A percentile compares a stretch with the other conserved stretches of the same genome.
These are phyloP conservation scores for Artemisia argyi DNA, from an alignment of 129 eudicot species.

Conservation along the genomic window DNA sequence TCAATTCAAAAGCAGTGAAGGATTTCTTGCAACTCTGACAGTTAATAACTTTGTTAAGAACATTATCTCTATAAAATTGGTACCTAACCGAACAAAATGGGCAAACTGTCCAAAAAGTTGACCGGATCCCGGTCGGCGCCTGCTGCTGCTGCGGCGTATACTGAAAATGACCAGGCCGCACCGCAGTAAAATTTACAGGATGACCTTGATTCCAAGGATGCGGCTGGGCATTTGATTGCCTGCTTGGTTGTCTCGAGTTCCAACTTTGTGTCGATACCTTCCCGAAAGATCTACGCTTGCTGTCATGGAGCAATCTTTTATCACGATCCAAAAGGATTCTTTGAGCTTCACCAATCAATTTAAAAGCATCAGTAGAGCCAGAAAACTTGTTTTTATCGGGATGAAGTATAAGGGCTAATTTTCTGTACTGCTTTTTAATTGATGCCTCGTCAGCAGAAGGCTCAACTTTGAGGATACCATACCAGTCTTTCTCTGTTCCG, in stretches of 20 bases:
- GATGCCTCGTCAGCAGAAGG: constrained; percentile 49
- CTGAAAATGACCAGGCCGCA: constrained; percentile 19
- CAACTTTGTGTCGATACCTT: constrained; percentile 28
- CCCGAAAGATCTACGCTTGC: constrained; percentile 31
- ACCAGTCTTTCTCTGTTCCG: constrained; percentile 65
- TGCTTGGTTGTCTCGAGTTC: constrained; percentile 34
- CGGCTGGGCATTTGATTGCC: constrained; percentile 23
- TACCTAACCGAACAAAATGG: constrained; percentile 51
- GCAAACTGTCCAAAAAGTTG: constrained; percentile 73
- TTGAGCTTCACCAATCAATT: constrained; percentile 66
- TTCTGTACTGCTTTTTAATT: constrained; percentile 63
- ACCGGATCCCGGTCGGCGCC: constrained; percentile 10
- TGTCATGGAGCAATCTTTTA: constrained; percentile 41
- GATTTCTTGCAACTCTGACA: constrained; percentile 59
- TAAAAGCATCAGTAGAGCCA: constrained; percentile 71
- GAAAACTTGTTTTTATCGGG: constrained; percentile 76
- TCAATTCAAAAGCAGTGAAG: constrained; percentile 53
- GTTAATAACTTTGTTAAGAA: constrained; percentile 30
- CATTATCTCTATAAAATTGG: constrained; percentile 43
- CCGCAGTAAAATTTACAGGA: constrained; percentile 19
- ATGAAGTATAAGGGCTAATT: constrained; percentile 61
- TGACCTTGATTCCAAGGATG: constrained; percentile 33
- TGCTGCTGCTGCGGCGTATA: constrained; percentile 23
- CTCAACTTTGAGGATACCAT: constrained; percentile 48
- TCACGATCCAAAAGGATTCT: constrained; percentile 55